Evolutionary conservation across 2,329 filamentous ascomycete species (phyloP).

Genomic region (Dactylellina cionopaga): DNA sequence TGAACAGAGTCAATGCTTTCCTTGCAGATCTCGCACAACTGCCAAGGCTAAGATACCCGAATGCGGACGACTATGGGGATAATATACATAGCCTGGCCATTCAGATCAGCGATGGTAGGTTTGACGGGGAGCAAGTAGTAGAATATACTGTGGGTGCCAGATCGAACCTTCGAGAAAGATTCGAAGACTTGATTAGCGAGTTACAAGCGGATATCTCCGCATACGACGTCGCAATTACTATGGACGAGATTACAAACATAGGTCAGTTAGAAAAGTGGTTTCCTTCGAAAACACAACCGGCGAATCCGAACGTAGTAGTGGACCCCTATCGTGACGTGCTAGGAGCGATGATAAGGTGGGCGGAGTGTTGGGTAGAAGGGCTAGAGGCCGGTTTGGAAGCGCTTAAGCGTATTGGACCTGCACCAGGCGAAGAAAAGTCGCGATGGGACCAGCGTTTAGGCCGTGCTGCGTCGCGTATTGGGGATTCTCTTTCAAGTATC

Average conservation of each 20-base stretch:
- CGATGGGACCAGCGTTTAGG: neutral
- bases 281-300: no score
- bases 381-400: neutral
- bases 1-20: constrained; percentile 11
- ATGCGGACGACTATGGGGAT: neutral
- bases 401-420: constrained; percentile 2
- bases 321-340: constrained; percentile 3
- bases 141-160: constrained; percentile 18
- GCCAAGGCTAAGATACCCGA: constrained; percentile 21
- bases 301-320: no score
- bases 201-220: neutral
- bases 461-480: neutral
- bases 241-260: constrained; percentile 1
- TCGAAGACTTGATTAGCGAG: constrained; percentile 1
- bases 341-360: constrained; percentile 19
- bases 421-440: neutral
- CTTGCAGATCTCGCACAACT: constrained; percentile 14
- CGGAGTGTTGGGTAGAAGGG: constrained; percentile 19
- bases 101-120: constrained; percentile 10
- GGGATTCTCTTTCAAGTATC: constrained; percentile 12
- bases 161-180: constrained; percentile 15
- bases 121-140: constrained; percentile 3
- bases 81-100: constrained; percentile 20
- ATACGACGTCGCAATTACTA: constrained; percentile 9
- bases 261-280: constrained; percentile 20